These are phyloP conservation scores for Dimocarpus longan DNA, from an alignment of 345 rosid species.

Conservation along the genomic window DNA sequence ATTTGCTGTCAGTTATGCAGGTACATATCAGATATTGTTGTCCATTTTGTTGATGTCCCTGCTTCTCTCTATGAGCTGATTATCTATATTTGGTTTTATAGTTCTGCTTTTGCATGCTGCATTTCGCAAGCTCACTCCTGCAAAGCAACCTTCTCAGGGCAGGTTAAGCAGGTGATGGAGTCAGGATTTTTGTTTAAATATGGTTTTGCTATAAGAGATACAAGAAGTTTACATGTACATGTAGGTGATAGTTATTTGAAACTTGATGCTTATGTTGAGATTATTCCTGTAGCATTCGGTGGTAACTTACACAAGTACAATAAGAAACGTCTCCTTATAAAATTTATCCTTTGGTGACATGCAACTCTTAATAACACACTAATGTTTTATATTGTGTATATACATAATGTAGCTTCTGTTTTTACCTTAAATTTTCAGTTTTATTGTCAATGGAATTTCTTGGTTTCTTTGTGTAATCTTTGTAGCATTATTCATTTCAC, in stretches of 20 bases:
- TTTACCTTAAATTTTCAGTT: too few species aligned
- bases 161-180: constrained; percentile 11
- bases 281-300: not conserved
- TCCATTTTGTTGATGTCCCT: not conserved
- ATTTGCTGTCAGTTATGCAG: constrained; percentile 67
- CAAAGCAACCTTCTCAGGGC: constrained; percentile 50
- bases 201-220: not conserved
- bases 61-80: constrained; percentile 8
- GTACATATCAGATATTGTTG: constrained; percentile 34
- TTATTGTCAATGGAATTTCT: too few species aligned
- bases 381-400: too few species aligned
- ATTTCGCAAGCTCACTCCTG: constrained; percentile 69
- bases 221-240: not conserved
- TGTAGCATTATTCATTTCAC: too few species aligned
- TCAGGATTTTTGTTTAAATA: not conserved
- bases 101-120: constrained; percentile 82
- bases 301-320: not conserved
- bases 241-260: not conserved
- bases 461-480: too few species aligned
- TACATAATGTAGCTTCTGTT: not conserved
- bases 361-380: too few species aligned
- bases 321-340: not conserved
- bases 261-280: not conserved
- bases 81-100: constrained; percentile 24
- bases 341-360: not conserved